These are phyloP conservation scores for Cryphonectria carpinicola DNA, from an alignment of 2,329 filamentous ascomycete species.

Conservation along the genomic window DNA sequence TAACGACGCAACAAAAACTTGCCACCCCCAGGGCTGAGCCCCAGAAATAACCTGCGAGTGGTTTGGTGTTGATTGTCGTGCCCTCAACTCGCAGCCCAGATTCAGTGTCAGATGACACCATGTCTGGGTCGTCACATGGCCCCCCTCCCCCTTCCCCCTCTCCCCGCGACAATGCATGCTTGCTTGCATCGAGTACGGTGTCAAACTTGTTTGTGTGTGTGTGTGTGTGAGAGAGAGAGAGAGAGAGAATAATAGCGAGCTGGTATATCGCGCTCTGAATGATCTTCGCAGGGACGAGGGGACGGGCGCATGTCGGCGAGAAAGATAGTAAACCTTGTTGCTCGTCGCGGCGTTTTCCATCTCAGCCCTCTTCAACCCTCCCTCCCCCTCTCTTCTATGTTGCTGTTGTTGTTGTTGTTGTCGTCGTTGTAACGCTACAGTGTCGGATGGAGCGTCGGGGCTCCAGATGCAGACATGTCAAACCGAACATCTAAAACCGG, in stretches of 20 bases:
- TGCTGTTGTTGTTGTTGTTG: neutral
- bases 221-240: too few relatives aligned
- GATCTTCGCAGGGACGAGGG: neutral
- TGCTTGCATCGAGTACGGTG: neutral
- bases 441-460: neutral
- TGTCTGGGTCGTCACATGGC: neutral
- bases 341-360: neutral
- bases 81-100: neutral
- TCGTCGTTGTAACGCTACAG: neutral
- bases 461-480: neutral
- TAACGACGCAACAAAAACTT: too few relatives aligned
- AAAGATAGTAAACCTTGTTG: neutral
- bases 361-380: neutral
- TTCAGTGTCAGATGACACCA: neutral
- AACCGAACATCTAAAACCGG: neutral
- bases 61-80: too few relatives aligned
- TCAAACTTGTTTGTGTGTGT: neutral
- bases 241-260: neutral
- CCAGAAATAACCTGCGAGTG: neutral
- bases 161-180: neutral
- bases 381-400: neutral
- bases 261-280: neutral
- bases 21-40: neutral
- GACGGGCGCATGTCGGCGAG: neutral
- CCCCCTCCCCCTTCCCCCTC: too few relatives aligned